Percentiles rank a stretch among this genome's conserved stretches.
phyloP scores from a whole-genome alignment of 495 filamentous ascomycete genomes.

The Mycothermus thermophilus region DNA sequence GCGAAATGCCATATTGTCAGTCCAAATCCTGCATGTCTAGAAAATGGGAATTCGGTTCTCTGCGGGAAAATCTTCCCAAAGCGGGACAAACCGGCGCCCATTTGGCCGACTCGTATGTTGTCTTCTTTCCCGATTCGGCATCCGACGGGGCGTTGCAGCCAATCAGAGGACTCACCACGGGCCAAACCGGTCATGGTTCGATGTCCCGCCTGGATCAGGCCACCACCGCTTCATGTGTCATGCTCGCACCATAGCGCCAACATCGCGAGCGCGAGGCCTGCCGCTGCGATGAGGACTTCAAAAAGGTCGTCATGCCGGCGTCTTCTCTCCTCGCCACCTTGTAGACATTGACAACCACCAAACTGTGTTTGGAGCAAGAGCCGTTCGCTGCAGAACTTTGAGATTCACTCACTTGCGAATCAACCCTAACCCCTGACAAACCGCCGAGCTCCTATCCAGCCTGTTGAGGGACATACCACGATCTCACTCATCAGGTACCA shows the following conservation, averaged over 20 bases:
- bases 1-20: too few species aligned
- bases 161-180: background rate
- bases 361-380: too few species aligned
- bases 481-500: too few species aligned
- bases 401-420: background rate
- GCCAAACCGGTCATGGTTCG: background rate
- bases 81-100: too few species aligned
- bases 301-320: background rate
- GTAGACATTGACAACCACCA: too few species aligned
- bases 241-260: constrained; percentile 3
- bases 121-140: background rate
- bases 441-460: too few species aligned
- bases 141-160: background rate
- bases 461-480: too few species aligned
- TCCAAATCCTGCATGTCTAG: background rate
- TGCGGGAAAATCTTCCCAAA: background rate
- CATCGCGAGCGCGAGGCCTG: background rate
- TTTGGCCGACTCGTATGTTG: too few species aligned
- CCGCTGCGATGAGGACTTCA: background rate
- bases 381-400: too few species aligned
- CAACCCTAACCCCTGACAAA: too few species aligned
- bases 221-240: constrained; percentile 4
- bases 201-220: constrained; percentile 3
- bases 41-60: background rate
- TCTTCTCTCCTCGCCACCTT: background rate